Evolutionary conservation across 2,329 filamentous ascomycete species (phyloP), one percentile per base, ranked within the genome.

Genomic region (Bimuria novae-zelandiae): DNA sequence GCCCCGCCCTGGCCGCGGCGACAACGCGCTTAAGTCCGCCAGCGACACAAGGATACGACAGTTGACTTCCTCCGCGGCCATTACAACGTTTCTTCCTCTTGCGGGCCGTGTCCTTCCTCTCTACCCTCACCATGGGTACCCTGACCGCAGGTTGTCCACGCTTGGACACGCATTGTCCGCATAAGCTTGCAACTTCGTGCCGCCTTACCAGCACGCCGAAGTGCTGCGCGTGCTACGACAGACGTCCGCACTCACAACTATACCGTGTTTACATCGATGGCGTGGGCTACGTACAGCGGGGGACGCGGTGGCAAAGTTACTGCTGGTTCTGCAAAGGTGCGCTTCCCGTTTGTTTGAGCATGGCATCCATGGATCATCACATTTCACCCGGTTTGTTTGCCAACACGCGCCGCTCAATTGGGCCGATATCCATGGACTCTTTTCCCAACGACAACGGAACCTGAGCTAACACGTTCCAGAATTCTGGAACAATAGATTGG

Each of bases 181-280:
- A 76, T 61, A 76, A 77, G 57, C 72, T 77, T 27, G 71, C 75
- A 8, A 74, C 75, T 6, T 75, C 73, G 16, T 77, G 75, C 50
- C 67, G 72, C 14, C 57, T 77, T n/a, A 77, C 75, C 1, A 70
- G 74, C 11, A 75, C 70, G 14, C 63, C 59, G 7, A 67, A 67
- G 22, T 77, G 75, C 62, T 77, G 75, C 60, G 75, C 75, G 8
- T 77, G 75, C 53, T 69, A 69, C 8, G 75, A 77, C 53, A 67
- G 70, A 47, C 65, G 75, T 32, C 56, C 69, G 1, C 78, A 81
- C 51, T 69, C 75, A 3, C 61, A 70, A 1, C 71, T 74, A 0
- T 81, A 81, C 54, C 64, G 68, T 11, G 75, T 77, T 0, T 81
- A 81, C 59, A 75, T 81, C 33, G 79, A 80, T 49, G 79, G 79